Evolutionary conservation across 2,329 filamentous ascomycete genomes (phyloP), one percentile per base, ranked within the genome.

Genomic region (Colletotrichum sublineola): DNA sequence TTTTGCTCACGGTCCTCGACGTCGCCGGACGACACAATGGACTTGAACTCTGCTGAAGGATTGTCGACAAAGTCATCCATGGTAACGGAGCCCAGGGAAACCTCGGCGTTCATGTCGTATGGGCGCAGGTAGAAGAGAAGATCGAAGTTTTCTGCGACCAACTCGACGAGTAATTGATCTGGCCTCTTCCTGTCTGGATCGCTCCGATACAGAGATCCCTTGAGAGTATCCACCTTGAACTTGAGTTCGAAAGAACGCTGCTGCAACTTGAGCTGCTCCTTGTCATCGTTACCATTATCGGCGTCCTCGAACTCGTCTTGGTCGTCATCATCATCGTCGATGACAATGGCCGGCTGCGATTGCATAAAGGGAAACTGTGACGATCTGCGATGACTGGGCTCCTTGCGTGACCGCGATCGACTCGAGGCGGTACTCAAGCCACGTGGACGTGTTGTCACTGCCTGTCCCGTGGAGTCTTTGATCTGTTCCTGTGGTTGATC

Each of bases 61-160:
- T 96, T 93, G 75, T 96, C 96, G 11, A 99, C 96, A 79, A 98
- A 95, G 79, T 99, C 96, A 78, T 98, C 96, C 3, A 99, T 91
- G 0, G 92, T 94, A 24, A 99, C 86, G 1, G 94, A 95, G 18
- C 93, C 93, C 12, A 99, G 87, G 0, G 94, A 91, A 36, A 99
- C 94, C 77, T 98, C 94, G 1, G 96, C 96, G 36, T 92, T 93
- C 92, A 99, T 96, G 79, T 99, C 96, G 76, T 93, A 98, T 0
- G 94, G 92, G 33, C 96, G 89, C 71, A 97, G 91, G 79, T 95
- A 97, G 79, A 97, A 96, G 74, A 96, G 91, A 15, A 99, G 87
- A 65, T 92, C 89, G 77, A 99, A 99, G 15, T 92, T 89, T 80
- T 98, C 93, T 0, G 96, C 96, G 44, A 98, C 92, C 9, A 99